Percentiles rank a stretch among this genome's conserved stretches.
Evolutionary conservation across 2,329 filamentous ascomycete species (phyloP).

Genomic region (Cordyceps tenuipes): DNA sequence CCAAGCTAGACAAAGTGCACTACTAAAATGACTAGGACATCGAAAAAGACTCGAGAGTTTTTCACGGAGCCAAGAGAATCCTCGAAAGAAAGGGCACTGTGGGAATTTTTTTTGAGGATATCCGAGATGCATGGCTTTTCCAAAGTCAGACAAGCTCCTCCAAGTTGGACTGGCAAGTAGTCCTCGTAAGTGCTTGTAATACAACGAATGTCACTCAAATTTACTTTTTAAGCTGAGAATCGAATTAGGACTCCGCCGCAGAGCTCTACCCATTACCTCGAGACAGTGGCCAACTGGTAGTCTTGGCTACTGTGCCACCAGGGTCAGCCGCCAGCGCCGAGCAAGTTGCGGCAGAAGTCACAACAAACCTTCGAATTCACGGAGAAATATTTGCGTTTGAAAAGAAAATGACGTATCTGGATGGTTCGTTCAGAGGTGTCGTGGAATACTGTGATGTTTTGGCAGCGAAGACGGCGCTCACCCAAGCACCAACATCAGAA

Average conservation of each 20-base stretch:
- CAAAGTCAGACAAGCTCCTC: slow-evolving; percentile 36
- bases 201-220: slow-evolving; percentile 10
- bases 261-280: slow-evolving; percentile 4
- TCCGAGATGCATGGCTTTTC: slow-evolving; percentile 48
- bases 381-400: slow-evolving; percentile 47
- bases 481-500: slow-evolving; percentile 21
- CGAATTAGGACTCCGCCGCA: slow-evolving; percentile 8
- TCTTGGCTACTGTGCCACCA: slow-evolving; percentile 19
- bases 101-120: slow-evolving; percentile 50
- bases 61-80: slow-evolving; percentile 31
- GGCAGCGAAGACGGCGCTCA: slow-evolving; percentile 32
- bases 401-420: slow-evolving; percentile 30
- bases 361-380: slow-evolving; percentile 31
- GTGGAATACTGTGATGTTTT: slow-evolving; percentile 46
- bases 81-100: slow-evolving; percentile 33
- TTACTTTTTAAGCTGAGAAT: neutral
- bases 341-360: slow-evolving; percentile 27
- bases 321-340: slow-evolving; percentile 18
- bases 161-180: slow-evolving; percentile 35
- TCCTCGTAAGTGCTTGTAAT: slow-evolving; percentile 17
- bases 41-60: slow-evolving; percentile 22
- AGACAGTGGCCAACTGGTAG: slow-evolving; percentile 22
- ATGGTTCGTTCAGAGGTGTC: slow-evolving; percentile 38
- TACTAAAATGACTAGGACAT: slow-evolving; percentile 28
- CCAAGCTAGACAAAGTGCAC: neutral